Conservation (phyloP, 129 eudicot species). For the Deinandra increscens region DNA sequence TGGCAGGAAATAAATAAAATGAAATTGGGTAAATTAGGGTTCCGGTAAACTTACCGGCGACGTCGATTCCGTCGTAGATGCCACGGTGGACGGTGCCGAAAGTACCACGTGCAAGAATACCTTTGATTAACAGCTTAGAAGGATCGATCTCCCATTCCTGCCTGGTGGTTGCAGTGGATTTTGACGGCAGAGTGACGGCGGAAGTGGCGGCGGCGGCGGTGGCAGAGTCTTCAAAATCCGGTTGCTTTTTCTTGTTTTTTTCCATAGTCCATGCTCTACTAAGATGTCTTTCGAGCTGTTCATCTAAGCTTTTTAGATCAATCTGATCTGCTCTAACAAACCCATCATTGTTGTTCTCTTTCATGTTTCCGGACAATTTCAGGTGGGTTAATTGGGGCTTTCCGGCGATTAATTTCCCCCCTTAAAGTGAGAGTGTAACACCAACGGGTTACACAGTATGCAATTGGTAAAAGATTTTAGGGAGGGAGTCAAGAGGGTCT, state of each 20-base stretch:
- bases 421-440: too few species aligned
- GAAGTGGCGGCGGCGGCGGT: conserved; percentile 20
- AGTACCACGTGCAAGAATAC: conserved; percentile 89
- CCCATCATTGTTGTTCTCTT: conserved; percentile 59
- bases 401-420: conserved; percentile 10
- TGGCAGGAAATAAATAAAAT: too few species aligned
- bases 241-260: conserved; percentile 52
- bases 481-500: not conserved
- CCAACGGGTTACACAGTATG: too few species aligned
- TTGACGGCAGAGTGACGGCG: conserved; percentile 17
- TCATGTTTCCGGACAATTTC: conserved; percentile 31
- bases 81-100: conserved; percentile 98
- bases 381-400: conserved; percentile 12
- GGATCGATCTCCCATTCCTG: conserved; percentile 98
- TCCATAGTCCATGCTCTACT: conserved; percentile 74
- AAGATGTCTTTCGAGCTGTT: conserved; percentile 86
- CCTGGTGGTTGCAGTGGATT: conserved; percentile 21
- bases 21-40: conserved; percentile 20
- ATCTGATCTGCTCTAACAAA: conserved; percentile 97
- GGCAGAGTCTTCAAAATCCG: conserved; percentile 35
- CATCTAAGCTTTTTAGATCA: conserved; percentile 88
- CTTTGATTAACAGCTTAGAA: conserved; percentile 67
- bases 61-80: conserved; percentile 84
- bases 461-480: not conserved
- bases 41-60: conserved; percentile 52